Base-by-base conservation (phyloP, 192 early-diverging fungal genomes). In the Blastocladiella britannica region DNA sequence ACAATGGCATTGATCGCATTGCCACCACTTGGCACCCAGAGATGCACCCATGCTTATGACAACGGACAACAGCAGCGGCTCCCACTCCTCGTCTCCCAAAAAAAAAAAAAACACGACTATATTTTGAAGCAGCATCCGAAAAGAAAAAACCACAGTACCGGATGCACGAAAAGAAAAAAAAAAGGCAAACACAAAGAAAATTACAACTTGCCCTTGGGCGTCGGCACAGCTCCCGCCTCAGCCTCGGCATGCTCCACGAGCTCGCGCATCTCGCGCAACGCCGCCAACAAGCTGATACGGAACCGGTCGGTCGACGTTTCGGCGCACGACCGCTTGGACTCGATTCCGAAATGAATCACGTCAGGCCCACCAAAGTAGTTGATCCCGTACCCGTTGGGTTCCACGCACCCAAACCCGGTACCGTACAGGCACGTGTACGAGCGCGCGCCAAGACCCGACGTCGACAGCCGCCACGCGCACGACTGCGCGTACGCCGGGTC, bases 391-490 rank as follows among this genome's bases (percentile, higher is more conserved):
- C 87, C 85, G 56, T 90, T 81, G 2, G 78, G 73, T 29, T 71
- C 77, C 23, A 87, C 82, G 51, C 80, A 72, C n/a, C 88, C 88
- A 67, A 91, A 93, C 4, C 90, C 90, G n/a, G 84, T 83, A 9
- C 80, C 86, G 25, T 73, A 66, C 3, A 47, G 37, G 15, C 12
- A 9, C 37, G 12, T 47, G 25, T 64, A 58, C 55, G 76, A 74
- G 5, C 81, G 81, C 0, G 86, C 73, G 69, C 82, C 80, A 30
- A 93, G 65, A 6, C 81, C 82, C 24, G 81, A 85, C 3, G 89
- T 82, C 2, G 90, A 93, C 23, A 96, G 66, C 25, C 67, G 66
- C 65, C 86, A 96, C 57, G 82, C 77, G 72, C 81, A 82, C 30
- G 84, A 87, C 56, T 73, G 73, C 51, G 77, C 68, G 59, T 82